Evolutionary conservation across 164 flowering plant genomes (phyloP), one percentile per base, ranked within the genome.

Genomic region (Cinnamomum micranthum): DNA sequence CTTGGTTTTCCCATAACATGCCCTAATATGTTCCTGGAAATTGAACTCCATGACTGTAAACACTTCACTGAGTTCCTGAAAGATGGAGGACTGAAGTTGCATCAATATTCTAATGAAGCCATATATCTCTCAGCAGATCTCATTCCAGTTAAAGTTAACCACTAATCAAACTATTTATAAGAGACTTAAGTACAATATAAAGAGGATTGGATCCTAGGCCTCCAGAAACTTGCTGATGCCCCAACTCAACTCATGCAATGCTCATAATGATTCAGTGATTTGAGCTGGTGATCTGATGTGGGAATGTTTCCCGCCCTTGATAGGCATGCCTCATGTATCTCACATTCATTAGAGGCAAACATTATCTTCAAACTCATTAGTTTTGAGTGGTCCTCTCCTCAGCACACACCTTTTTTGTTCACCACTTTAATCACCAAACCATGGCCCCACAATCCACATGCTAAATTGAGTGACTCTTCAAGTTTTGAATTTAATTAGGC

Each of bases 1-100:
- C 99, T 87, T 78, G 51, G 81, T 69, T 81, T 86, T 87, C 65
- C 94, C 97, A 78, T 72, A 74, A 77, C 91, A 92, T 33, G 85
- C 74, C 76, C 82, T 77, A 19, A 92, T 87, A 50, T 85, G 89
- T 75, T 88, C 90, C 17, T 83, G 77, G 78, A 88, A 87, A 85
- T 95, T 95, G 80, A 95, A 92, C 77, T 95, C 99, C 94, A 95
- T 82, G 81, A 92, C 65, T n/a, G 85, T 82, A 71, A 81, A 80
- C 24, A 58, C 73, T 72, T 88, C 83, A 75, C 91, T 89, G 64
- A 95, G 92, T 82, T 83, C 85, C 99, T 95, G 90, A 73, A 83
- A 80, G 11, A 69, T 13, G 65, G 35, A 41, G 60, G 22, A 74
- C 25, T 9, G 70, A 17, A 58, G 64, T 69, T 71, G 33, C 23